Evolutionary conservation across 2,329 filamentous ascomycete species (phyloP), one percentile per base, ranked within the genome.

Genomic region (Clonostachys rosea): DNA sequence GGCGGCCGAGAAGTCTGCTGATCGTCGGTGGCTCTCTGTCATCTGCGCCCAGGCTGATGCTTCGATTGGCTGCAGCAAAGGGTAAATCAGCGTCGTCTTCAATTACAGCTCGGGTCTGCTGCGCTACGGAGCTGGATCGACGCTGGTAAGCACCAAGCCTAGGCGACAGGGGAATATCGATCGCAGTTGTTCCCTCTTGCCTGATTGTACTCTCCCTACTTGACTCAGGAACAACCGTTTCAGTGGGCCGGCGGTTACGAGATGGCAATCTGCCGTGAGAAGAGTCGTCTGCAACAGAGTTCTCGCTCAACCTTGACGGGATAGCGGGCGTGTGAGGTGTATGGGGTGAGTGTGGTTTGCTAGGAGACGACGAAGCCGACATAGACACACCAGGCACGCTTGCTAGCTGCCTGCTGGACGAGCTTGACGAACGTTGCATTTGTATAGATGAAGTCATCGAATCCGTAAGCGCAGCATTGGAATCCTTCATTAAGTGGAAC

Each of bases 261-360:
- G 66, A 61, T 20, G 59, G 54, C 16, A 58, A 56, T 16, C 63
- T 54, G n/a, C 59, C 57, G 18, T 58, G 54, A 3, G 57, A 52
- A 17, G 58, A 52, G 42, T 67, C 64, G 46, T 68, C 65, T 36
- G 67, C 66, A 34, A 94, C 89, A 45, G 89, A 94, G 59, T 95
- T 91, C 52, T 94, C 90, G 60, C 90, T 95, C 18, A 99, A 72
- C n/a, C 94, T 81, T 8, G 91, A 96, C 17, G 92, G 92, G 30
- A 97, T 90, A 11, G 91, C 91, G 5, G 94, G 94, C 1, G 91
- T 95, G 59, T 97, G 91, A 2, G 91, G 90, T 1, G 89, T 96
- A 60, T 92, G 90, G 10, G 88, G 91, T 4, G 90, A 96, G 16
- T 95, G 79, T 1, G 91, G 89, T 58, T 96, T 96, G 48, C 87